Percentiles rank a stretch among this genome's conserved stretches.
Evolutionary conservation across 2,329 filamentous ascomycete species (phyloP).

Genomic region (Fusarium illudens): DNA sequence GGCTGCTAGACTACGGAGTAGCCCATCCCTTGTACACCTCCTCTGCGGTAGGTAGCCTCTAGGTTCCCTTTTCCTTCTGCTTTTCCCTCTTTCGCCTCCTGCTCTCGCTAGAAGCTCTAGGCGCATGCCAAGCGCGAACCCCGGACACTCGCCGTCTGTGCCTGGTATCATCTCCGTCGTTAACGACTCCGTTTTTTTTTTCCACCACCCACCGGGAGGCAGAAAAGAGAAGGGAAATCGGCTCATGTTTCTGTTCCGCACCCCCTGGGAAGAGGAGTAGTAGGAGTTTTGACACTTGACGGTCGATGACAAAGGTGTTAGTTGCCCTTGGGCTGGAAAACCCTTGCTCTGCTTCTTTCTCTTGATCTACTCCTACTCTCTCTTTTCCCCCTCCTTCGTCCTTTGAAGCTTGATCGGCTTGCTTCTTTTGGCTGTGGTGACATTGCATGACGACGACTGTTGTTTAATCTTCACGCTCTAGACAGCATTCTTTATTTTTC

Average conservation of each 20-base stretch:
- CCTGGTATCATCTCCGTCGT: conserved; percentile 36
- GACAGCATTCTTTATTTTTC: conserved; percentile 44
- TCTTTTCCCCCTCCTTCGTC: background rate
- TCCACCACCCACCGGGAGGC: background rate
- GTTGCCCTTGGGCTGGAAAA: background rate
- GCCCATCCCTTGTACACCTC: background rate
- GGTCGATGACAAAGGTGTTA: background rate
- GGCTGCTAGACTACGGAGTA: background rate
- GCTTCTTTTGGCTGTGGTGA: conserved; percentile 9
- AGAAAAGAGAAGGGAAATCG: conserved; percentile 11
- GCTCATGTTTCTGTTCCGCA: conserved; percentile 29
- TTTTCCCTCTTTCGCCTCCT: background rate
- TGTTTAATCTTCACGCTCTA: conserved; percentile 34
- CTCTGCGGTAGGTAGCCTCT: no score
- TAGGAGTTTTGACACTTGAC: background rate
- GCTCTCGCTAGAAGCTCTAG: conserved; percentile 22
- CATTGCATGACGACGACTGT: conserved; percentile 35
- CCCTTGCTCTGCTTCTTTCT: background rate
- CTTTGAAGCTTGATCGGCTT: conserved; percentile 3
- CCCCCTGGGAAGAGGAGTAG: conserved; percentile 33
- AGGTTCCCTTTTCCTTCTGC: background rate
- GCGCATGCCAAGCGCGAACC: conserved; percentile 37
- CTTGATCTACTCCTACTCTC: background rate
- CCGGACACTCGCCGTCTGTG: conserved; percentile 32
- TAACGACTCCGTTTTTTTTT: conserved; percentile 28